Evolutionary conservation across 2,329 filamentous ascomycete genomes (phyloP).

Genomic region (Penicillium fuscoglaucum): DNA sequence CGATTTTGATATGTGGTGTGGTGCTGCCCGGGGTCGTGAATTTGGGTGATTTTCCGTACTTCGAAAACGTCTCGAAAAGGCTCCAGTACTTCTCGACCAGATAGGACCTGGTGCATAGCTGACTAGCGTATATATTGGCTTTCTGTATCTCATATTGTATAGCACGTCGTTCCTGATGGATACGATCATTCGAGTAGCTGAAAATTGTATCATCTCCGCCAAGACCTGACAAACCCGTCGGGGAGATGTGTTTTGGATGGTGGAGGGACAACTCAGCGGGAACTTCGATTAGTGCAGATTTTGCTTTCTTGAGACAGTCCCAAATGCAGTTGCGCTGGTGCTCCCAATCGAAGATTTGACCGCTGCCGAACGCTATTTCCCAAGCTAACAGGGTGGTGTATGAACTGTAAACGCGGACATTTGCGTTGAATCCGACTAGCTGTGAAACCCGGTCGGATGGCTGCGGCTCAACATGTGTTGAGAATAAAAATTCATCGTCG

Average conservation of each 20-base stretch:
- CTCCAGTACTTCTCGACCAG: constrained; percentile 84
- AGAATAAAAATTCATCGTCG: constrained; percentile 78
- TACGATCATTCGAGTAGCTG: constrained; percentile 31
- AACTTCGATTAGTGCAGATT: constrained; percentile 65
- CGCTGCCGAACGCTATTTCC: constrained; percentile 78
- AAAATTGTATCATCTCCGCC: constrained; percentile 22
- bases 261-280: constrained; percentile 68
- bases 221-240: constrained; percentile 11
- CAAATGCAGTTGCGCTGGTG: constrained; percentile 73
- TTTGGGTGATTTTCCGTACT: constrained; percentile 24
- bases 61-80: constrained; percentile 64
- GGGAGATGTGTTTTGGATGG: constrained; percentile 19
- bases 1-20: constrained; percentile 19
- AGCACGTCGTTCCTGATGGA: constrained; percentile 30
- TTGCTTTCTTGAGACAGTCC: constrained; percentile 69
- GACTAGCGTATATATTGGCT: constrained; percentile 81
- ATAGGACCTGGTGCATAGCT: constrained; percentile 77
- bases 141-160: constrained; percentile 89
- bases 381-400: constrained; percentile 78
- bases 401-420: constrained; percentile 73
- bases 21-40: constrained; percentile 13
- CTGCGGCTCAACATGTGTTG: constrained; percentile 69
- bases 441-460: constrained; percentile 67
- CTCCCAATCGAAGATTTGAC: constrained; percentile 71
- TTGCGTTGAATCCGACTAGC: constrained; percentile 78